These are phyloP conservation scores for Gymnopus androsaceus DNA, from an alignment of 1,284 basidiomycete genomes.

Conservation along the genomic window DNA sequence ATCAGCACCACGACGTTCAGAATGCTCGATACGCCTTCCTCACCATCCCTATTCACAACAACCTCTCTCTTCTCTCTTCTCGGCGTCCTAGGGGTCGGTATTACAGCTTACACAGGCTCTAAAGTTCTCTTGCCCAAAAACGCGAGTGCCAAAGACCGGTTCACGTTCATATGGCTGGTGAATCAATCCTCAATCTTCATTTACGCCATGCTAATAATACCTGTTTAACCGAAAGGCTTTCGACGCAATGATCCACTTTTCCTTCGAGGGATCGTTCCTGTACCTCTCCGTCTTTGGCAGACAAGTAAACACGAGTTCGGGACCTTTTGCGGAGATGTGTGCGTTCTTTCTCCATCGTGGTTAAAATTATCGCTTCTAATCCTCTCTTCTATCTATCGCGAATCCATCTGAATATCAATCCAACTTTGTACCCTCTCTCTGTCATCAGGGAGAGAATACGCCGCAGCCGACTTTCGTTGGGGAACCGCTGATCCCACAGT, in stretches of 20 bases:
- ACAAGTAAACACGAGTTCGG: constrained; percentile 67
- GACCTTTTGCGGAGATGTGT: constrained; percentile 79
- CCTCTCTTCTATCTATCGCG: no score
- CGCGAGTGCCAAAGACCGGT: constrained; percentile 61
- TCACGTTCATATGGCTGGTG: constrained; percentile 76
- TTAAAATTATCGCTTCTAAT: not conserved
- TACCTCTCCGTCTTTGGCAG: constrained; percentile 74
- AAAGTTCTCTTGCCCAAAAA: constrained; percentile 60
- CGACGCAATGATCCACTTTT: constrained; percentile 78
- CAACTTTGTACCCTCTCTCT: no score
- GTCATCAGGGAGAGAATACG: constrained; percentile 55
- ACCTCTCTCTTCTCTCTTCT: constrained; percentile 67
- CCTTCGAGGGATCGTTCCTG: constrained; percentile 77
- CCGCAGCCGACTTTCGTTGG: constrained; percentile 80
- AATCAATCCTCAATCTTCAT: constrained; percentile 19
- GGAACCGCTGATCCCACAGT: constrained; percentile 75
- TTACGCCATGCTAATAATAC: not conserved
- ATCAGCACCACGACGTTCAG: not conserved
- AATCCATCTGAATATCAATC: no score
- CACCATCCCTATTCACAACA: constrained; percentile 55
- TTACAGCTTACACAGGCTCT: constrained; percentile 53
- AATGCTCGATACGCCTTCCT: not conserved
- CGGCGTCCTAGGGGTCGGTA: constrained; percentile 52
- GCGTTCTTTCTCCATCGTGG: constrained; percentile 29
- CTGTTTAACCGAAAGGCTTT: constrained; percentile 53